Evolutionary conservation across 306 rosid genomes (phyloP).

Genomic region (Senna siamea): DNA sequence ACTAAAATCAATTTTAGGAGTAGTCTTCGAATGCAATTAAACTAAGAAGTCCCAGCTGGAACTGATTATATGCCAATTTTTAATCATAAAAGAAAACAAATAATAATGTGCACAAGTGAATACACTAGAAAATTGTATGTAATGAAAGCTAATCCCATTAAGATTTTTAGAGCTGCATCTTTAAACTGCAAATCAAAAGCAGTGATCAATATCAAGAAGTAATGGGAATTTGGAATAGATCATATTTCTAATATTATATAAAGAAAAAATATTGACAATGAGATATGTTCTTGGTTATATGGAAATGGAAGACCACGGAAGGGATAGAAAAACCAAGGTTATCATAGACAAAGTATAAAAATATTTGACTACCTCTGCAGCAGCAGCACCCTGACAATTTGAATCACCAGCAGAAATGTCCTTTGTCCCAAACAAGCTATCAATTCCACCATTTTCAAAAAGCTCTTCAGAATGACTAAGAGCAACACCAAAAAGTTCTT

Average conservation of each 20-base stretch:
- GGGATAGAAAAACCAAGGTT: slow-evolving; percentile 18
- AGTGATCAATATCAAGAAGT: background rate
- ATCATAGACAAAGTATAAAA: slow-evolving; percentile 25
- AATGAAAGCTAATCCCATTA: background rate
- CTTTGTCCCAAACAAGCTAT: slow-evolving; percentile 79
- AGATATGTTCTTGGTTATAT: slow-evolving; percentile 17
- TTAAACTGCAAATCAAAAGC: slow-evolving; percentile 1
- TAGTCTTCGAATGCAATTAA: background rate
- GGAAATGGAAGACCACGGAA: slow-evolving; percentile 13
- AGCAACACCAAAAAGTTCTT: slow-evolving; percentile 84
- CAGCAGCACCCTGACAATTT: slow-evolving; percentile 61
- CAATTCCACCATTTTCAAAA: slow-evolving; percentile 89
- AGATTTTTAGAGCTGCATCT: slow-evolving; percentile 6
- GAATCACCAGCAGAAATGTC: slow-evolving; percentile 69
- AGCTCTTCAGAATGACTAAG: slow-evolving; percentile 84
- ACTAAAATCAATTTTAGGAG: slow-evolving; percentile 2
- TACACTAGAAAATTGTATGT: background rate
- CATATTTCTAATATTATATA: background rate
- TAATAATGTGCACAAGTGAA: slow-evolving; percentile 2
- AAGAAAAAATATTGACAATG: slow-evolving; percentile 19
- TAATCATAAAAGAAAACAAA: background rate
- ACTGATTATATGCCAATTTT: slow-evolving; percentile 1
- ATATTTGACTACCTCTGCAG: slow-evolving; percentile 73
- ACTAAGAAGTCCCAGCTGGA: slow-evolving; percentile 1
- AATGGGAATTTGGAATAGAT: background rate